Evolutionary conservation across 495 filamentous ascomycete genomes (phyloP).

Genomic region (Talaromyces thailandensis): DNA sequence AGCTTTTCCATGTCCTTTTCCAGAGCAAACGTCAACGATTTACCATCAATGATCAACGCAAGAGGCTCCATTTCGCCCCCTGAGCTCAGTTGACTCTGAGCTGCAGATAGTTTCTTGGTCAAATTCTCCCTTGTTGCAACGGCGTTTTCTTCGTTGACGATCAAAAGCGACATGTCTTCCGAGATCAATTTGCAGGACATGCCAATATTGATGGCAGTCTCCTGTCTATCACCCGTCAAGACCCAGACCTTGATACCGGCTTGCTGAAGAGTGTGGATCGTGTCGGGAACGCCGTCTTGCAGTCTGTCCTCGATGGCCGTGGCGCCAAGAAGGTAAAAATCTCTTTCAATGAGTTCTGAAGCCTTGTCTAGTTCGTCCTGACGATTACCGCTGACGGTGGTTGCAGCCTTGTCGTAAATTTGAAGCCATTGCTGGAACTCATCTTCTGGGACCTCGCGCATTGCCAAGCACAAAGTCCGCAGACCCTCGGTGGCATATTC

Average conservation of each 20-base stretch:
- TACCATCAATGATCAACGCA: conserved; percentile 95
- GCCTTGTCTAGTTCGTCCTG: conserved; percentile 96
- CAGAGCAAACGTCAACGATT: conserved; percentile 86
- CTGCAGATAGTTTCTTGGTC: conserved; percentile 84
- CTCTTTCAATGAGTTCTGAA: conserved; percentile 86
- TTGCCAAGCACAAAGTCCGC: conserved; percentile 87
- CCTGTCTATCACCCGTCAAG: conserved; percentile 93
- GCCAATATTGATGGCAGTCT: conserved; percentile 99
- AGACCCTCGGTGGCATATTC: conserved; percentile 97
- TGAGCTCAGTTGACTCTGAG: conserved; percentile 62
- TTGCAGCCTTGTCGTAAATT: conserved; percentile 82
- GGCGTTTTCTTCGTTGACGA: conserved; percentile 83
- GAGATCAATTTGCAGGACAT: conserved; percentile 99
- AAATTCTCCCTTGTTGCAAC: conserved; percentile 73
- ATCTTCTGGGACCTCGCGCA: conserved; percentile 86
- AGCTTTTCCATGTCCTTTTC: conserved; percentile 90
- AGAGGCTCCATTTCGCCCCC: conserved; percentile 76
- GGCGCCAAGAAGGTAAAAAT: conserved; percentile 84
- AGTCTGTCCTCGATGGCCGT: conserved; percentile 97
- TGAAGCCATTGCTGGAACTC: conserved; percentile 85
- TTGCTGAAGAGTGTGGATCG: conserved; percentile 93
- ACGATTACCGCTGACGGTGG: conserved; percentile 85
- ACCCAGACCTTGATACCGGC: conserved; percentile 99
- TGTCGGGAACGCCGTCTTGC: conserved; percentile 97
- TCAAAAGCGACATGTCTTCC: conserved; percentile 96